phyloP scores from a whole-genome alignment of 345 rosid genomes.

The Citropsis articulata region DNA sequence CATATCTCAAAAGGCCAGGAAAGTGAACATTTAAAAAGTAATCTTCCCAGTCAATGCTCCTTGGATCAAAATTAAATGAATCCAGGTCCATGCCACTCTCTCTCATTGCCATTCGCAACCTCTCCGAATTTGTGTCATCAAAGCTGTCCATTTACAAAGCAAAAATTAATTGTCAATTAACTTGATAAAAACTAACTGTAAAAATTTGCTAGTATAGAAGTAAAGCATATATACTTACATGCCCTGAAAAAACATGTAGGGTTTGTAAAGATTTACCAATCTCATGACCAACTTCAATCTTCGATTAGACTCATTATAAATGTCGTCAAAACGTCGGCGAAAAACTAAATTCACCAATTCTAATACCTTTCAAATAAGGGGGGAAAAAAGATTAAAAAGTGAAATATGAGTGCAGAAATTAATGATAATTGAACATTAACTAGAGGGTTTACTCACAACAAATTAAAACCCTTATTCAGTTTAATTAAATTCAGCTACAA shows the following conservation, averaged over 20 bases:
- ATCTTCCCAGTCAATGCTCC: constrained; percentile 47
- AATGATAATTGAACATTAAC: too few species aligned
- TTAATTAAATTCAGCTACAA: too few species aligned
- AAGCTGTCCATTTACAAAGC: constrained; percentile 18
- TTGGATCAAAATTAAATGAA: constrained; percentile 47
- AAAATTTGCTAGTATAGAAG: too few species aligned
- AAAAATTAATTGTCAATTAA: too few species aligned
- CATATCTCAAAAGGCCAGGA: constrained; percentile 35
- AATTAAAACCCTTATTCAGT: too few species aligned
- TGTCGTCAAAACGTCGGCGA: constrained; percentile 13
- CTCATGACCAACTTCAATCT: constrained; percentile 31
- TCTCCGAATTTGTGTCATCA: constrained; percentile 33
- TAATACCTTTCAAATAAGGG: not conserved
- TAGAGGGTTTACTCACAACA: too few species aligned
- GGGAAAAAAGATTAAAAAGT: not conserved
- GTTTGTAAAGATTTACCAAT: constrained; percentile 34
- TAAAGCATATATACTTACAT: not conserved
- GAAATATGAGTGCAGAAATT: not conserved
- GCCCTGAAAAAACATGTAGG: constrained; percentile 34
- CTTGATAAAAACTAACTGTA: too few species aligned
- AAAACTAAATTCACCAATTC: constrained; percentile 18
- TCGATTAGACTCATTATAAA: not conserved
- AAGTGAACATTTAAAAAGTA: constrained; percentile 44
- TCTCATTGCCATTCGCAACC: constrained; percentile 13
- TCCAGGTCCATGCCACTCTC: constrained; percentile 12